phyloP scores from a whole-genome alignment of 208 protist species.

The Acanthamoeba divionensis region DNA sequence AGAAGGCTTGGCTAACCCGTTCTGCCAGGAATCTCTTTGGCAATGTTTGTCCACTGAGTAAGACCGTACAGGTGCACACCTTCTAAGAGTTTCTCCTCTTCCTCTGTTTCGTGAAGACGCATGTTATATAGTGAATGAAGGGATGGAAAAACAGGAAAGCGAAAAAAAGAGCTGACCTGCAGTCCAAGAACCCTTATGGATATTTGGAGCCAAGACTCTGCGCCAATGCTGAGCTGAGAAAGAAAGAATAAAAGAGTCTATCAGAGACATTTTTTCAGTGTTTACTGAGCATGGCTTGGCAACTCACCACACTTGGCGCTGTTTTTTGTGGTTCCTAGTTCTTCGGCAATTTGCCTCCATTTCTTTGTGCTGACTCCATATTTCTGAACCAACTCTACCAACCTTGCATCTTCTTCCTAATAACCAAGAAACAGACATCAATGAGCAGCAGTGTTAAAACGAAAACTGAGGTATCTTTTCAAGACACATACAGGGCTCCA shows the following conservation, averaged over 20 bases:
- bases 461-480: background rate
- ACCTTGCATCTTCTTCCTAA: constrained; percentile 21
- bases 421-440: background rate
- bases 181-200: constrained; percentile 28
- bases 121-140: no score
- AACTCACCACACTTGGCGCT: constrained; percentile 28
- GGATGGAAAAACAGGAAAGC: no score
- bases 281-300: no score
- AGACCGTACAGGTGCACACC: constrained; percentile 3
- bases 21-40: constrained; percentile 20
- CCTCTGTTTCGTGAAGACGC: no score
- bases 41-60: constrained; percentile 14
- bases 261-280: background rate
- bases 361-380: constrained; percentile 13
- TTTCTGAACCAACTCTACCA: constrained; percentile 2
- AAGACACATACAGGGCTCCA: background rate
- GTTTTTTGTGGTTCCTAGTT: constrained; percentile 31
- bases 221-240: constrained; percentile 16
- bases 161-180: no score
- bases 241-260: background rate
- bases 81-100: background rate
- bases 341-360: constrained; percentile 45
- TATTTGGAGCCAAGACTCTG: background rate
- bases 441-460: background rate
- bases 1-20: background rate